Base-by-base conservation (phyloP, 164 flowering plant species). In the Magnolia changhungtana region DNA sequence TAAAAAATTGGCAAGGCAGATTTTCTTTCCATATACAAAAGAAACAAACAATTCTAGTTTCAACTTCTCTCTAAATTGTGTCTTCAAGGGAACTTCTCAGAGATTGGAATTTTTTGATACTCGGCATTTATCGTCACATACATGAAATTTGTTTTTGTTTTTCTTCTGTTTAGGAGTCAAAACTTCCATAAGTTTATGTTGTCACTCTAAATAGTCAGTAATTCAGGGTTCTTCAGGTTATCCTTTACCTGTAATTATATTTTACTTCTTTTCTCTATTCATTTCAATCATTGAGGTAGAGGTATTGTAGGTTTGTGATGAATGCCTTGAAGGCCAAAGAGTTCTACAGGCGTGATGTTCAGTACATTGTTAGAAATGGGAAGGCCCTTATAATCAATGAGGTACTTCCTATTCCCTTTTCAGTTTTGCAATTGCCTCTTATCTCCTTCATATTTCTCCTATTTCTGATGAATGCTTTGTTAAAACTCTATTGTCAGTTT, bases 251-350 rank as follows among this genome's bases (percentile, higher is more conserved):
- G 67, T 3, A 64, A 10, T 64, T 20, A 20, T 16, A 64, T 66
- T 67, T 50, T 50, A 16, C 61, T 49, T 75, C 20, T 67, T 58
- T 23, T 14, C 9, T 50, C 37, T 21, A 74, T 24, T 14, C 63
- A 24, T 75, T 72, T 51, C 14, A 75, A 1, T 4, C 13, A 10
- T 55, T 55, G 16, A 63, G 9, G 76, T 55, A 18, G 27, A 58
- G 64, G 64, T 80, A 9, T 72, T 85, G 83, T 87, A 96, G 99
- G 84, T 94, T 96, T 86, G 97, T 96, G 76, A 82, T 94, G 84
- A 96, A 94, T 87, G 97, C 97, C 75, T 72, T 96, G 80, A 96
- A 91, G 88, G 99, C 99, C 68, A 96, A 96, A 82, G 99, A 96
- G 81, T 96, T 96, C 81, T 96, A 92, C 75, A 84, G 90, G 59